Evolutionary conservation across 148 eudicot species (phyloP), one percentile per base, ranked within the genome.

Genomic region (Fagopyrum tataricum): DNA sequence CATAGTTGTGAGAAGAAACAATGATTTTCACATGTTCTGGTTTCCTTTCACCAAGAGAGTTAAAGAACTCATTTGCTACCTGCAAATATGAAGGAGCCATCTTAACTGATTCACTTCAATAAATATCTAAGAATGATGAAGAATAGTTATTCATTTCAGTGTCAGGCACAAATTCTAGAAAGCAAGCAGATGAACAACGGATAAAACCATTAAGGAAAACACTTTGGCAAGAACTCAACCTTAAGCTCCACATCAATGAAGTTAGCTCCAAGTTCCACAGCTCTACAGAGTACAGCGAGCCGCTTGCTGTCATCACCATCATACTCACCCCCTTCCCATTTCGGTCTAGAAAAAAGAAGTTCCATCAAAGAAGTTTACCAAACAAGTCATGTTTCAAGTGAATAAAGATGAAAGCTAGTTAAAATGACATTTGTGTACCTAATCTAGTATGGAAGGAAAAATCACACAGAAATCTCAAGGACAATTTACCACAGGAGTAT

Each of bases 1-100:
- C 82, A 82, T 90, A 92, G 79, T 92, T 90, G 85, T 92, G 97
- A 31, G 96, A 88, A 71, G 97, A 92, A 76, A 92, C 91, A 59
- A 92, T 87, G 52, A 92, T 39, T 81, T 86, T 87, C 72, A 87
- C 87, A 24, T 84, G 84, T 67, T 81, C 79, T 76, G 84, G 86
- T 77, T 84, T 90, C 71, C 79, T 78, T 76, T 83, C 86, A 70
- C 48, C 76, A 69, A 88, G 52, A 21, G 80, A 82, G 64, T 78
- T 76, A 73, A 78, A 78, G 75, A 92, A 90, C 59, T 90, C 85
- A 62, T 88, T 82, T 41, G 86, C 87, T 75, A 82, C 96, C 97
- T 92, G 75, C 81, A 80, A 62, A 58, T 67, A 55, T 31, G 31
- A 66, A 69, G 41, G 21, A 67, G 42, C 12, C 2, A 26, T 61